Percentiles rank a stretch among this genome's conserved stretches.
Evolutionary conservation across 208 protist genomes (phyloP).

Genomic region (Naegleria fowleri): DNA sequence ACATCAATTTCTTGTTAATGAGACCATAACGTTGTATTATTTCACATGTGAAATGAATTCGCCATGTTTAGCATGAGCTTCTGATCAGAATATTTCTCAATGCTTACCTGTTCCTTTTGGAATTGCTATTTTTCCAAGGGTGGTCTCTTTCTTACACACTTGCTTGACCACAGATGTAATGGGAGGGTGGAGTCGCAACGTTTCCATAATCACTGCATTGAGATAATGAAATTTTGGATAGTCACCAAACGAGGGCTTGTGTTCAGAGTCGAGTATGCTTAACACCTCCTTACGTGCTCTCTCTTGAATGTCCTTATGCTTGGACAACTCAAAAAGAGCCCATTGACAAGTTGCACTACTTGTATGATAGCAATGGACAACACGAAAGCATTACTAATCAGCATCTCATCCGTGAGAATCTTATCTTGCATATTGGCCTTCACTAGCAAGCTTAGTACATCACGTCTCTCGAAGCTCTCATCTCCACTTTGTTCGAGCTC

Average conservation of each 20-base stretch:
- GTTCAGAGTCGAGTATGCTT: neutral
- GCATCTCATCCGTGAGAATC: neutral
- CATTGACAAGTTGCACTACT: neutral
- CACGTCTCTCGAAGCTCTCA: neutral
- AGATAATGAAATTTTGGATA: neutral
- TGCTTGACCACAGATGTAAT: neutral
- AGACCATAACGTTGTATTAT: no score
- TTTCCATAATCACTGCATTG: neutral
- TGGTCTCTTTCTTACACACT: neutral
- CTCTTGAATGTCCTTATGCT: neutral
- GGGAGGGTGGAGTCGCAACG: conserved; percentile 10
- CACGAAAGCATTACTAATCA: neutral
- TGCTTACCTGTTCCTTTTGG: conserved; percentile 14
- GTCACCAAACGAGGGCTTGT: neutral
- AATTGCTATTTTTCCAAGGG: neutral
- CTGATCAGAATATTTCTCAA: no score
- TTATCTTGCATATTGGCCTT: neutral
- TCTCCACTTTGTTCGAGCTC: neutral
- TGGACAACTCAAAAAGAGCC: neutral
- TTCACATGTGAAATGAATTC: no score
- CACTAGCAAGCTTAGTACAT: neutral
- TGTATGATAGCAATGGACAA: neutral
- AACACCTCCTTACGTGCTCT: neutral
- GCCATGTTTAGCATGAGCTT: no score
- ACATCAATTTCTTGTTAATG: neutral